Percentiles rank a stretch among this genome's conserved stretches.
Conservation (phyloP, 1,139 yeast species). For the Kodamaea suecica region DNA sequence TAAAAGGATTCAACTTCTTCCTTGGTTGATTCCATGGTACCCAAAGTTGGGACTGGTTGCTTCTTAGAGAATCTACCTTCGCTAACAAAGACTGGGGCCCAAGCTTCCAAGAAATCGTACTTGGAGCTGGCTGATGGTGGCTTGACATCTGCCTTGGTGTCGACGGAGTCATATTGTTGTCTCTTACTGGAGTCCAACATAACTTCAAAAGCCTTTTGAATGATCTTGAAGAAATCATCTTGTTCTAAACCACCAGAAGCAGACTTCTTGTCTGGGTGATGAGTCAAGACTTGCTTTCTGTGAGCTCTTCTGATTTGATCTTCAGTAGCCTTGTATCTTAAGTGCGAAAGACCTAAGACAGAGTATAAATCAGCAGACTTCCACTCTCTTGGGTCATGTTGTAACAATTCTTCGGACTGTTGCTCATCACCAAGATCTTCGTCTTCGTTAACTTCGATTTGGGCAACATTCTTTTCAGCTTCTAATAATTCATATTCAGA, state of each 20-base stretch:
- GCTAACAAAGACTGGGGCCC: slow-evolving; percentile 88
- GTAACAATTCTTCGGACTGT: slow-evolving; percentile 74
- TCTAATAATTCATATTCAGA: slow-evolving; percentile 93
- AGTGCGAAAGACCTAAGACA: slow-evolving; percentile 88
- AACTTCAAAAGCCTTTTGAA: slow-evolving; percentile 93
- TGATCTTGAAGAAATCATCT: slow-evolving; percentile 97
- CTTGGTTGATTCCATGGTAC: slow-evolving; percentile 64
- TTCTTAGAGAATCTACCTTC: slow-evolving; percentile 91
- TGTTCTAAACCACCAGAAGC: slow-evolving; percentile 81
- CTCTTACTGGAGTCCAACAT: slow-evolving; percentile 83
- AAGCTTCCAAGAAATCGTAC: slow-evolving; percentile 84
- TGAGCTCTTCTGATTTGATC: slow-evolving; percentile 96
- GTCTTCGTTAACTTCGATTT: slow-evolving; percentile 64
- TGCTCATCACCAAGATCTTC: slow-evolving; percentile 74
- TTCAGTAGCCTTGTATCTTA: slow-evolving; percentile 87
- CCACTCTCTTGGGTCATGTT: slow-evolving; percentile 98
- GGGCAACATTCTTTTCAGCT: slow-evolving; percentile 83
- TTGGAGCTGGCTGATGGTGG: slow-evolving; percentile 67
- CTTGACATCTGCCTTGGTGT: slow-evolving; percentile 76
- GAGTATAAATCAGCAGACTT: slow-evolving; percentile 94
- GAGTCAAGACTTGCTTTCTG: slow-evolving; percentile 93
- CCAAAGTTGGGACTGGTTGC: slow-evolving; percentile 84
- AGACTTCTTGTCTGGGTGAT: slow-evolving; percentile 97
- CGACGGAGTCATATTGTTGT: slow-evolving; percentile 94
- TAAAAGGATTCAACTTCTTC: slow-evolving; percentile 88